A percentile compares a stretch with the other conserved stretches of the same genome.
These are phyloP conservation scores for Scheffersomyces ergatensis DNA, from an alignment of 805 yeast species.

Conservation along the genomic window DNA sequence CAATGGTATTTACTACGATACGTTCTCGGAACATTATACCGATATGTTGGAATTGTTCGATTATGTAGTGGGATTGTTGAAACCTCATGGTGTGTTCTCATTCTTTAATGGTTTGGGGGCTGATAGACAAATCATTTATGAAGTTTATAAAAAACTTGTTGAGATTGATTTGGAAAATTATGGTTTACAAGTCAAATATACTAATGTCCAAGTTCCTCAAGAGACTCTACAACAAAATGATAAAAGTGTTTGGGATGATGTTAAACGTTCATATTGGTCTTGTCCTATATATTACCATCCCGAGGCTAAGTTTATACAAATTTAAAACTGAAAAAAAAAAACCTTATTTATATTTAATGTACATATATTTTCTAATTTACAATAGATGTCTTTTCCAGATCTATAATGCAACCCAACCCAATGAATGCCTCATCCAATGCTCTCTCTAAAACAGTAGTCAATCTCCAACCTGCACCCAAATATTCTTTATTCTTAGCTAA, in stretches of 20 bases:
- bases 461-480: slow-evolving; percentile 82
- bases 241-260: slow-evolving; percentile 58
- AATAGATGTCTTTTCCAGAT: slow-evolving; percentile 27
- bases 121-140: slow-evolving; percentile 41
- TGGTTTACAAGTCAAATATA: slow-evolving; percentile 67
- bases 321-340: slow-evolving; percentile 7
- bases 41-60: slow-evolving; percentile 89
- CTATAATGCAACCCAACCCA: slow-evolving; percentile 82
- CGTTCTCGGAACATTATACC: slow-evolving; percentile 86
- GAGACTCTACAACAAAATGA: slow-evolving; percentile 26
- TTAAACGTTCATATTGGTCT: slow-evolving; percentile 64
- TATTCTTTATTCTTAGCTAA: slow-evolving; percentile 60
- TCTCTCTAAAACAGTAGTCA: slow-evolving; percentile 66
- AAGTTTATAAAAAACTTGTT: slow-evolving; percentile 82
- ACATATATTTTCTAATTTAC: not conserved
- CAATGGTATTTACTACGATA: slow-evolving; percentile 91
- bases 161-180: slow-evolving; percentile 75
- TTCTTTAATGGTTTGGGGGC: slow-evolving; percentile 80
- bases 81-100: slow-evolving; percentile 81
- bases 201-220: slow-evolving; percentile 46
- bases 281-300: slow-evolving; percentile 71
- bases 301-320: slow-evolving; percentile 46
- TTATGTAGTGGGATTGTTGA: slow-evolving; percentile 72
- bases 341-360: not conserved
- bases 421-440: slow-evolving; percentile 85